Evolutionary conservation across 2,329 filamentous ascomycete species (phyloP).

Genomic region (Botrytis paeoniae): DNA sequence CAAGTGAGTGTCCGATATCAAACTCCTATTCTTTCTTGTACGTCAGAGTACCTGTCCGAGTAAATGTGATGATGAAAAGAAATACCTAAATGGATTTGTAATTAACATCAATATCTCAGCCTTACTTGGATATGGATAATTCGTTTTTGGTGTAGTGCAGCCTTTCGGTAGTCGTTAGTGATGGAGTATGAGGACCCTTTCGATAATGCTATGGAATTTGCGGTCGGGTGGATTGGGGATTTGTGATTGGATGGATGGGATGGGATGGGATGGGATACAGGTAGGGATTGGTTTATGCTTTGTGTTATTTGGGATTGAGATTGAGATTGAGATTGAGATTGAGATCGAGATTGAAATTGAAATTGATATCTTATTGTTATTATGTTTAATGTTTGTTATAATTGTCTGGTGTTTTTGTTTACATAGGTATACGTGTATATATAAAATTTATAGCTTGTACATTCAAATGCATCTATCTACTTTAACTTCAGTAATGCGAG

Average conservation of each 20-base stretch:
- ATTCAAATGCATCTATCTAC: neutral
- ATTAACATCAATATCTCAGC: neutral
- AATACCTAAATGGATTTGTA: neutral
- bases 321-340: too few species aligned
- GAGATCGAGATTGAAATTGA: too few species aligned
- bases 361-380: too few species aligned
- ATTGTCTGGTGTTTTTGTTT: neutral
- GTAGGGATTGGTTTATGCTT: neutral
- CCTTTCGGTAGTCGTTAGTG: slow-evolving; percentile 38
- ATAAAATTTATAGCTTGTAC: neutral
- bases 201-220: neutral
- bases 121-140: neutral
- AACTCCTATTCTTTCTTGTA: neutral
- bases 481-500: neutral
- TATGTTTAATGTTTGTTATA: neutral
- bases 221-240: neutral
- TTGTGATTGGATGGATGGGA: neutral
- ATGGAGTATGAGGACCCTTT: slow-evolving; percentile 43
- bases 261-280: too few species aligned
- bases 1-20: neutral
- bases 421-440: neutral
- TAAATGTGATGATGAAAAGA: neutral
- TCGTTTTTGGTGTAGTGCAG: neutral
- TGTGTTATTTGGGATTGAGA: neutral
- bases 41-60: neutral